Evolutionary conservation across 176 grass and related monocot genomes (phyloP), one percentile per base, ranked within the genome.

Genomic region (Phoenix roebelenii): DNA sequence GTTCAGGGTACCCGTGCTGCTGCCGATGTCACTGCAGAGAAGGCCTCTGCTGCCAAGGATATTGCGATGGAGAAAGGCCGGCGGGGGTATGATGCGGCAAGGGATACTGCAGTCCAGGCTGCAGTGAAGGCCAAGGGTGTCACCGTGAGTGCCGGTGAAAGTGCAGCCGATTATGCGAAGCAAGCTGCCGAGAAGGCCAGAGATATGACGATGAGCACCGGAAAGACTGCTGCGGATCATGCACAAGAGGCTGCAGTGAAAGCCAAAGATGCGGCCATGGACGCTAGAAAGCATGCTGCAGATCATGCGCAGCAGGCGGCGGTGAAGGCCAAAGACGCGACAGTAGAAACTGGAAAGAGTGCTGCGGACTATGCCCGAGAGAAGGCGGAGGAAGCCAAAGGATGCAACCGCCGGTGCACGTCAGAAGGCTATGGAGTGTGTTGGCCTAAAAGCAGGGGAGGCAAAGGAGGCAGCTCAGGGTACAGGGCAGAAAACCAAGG

Each of bases 301-400:
- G 80, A 49, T 32, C 84, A 84, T 58, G 74, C 85, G 18, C 71
- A 87, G 66, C 26, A 72, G 50, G 83, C 79, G 5, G 86, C 77
- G 0, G 77, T 54, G 15, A 87, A 84, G 29, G 70, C 82, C 18
- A 89, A 86, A 63, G 85, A 89, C 22, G 62, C 5, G 25, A 79
- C 82, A 30, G 7, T 77, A 4, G 48, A 57, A 0, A 69, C 76
- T 1, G 80, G 76, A 52, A 72, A 49, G 48, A 74, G 68, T 14
- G 79, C 76, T 32, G 55, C 24, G 5, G 54, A 66, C 9, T 81
- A 83, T 16, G 53, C 88, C 5, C 75, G 7, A 25, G 68, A 76
- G 61, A 75, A 69, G 39, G 58, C 69, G 1, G 71, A 70, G 55
- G 68, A 72, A 25, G 68, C 51, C 1, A 51, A 51, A 23, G 23